phyloP scores from a whole-genome alignment of 1,284 basidiomycete genomes.

The Marasmius tenuissimus region DNA sequence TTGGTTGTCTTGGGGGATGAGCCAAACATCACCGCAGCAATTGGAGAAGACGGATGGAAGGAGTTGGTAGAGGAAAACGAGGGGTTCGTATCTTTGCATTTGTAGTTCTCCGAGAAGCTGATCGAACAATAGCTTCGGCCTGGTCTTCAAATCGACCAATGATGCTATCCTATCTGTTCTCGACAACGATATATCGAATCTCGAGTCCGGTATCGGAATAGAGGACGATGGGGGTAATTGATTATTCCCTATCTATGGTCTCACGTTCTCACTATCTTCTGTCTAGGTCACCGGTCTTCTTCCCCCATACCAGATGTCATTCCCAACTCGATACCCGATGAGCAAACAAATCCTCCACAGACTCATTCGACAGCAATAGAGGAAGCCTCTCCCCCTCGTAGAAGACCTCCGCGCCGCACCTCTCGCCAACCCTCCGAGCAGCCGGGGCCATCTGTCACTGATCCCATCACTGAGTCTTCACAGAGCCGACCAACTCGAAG shows the following conservation, averaged over 20 bases:
- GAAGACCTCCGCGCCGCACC: not conserved
- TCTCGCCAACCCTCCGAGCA: not conserved
- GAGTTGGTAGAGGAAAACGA: constrained; percentile 49
- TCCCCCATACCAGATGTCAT: constrained; percentile 40
- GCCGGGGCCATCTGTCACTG: no score
- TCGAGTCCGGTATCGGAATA: constrained; percentile 18
- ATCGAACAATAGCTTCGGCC: constrained; percentile 31
- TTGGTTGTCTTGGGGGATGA: constrained; percentile 55
- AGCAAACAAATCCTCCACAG: constrained; percentile 32
- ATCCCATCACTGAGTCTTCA: not conserved
- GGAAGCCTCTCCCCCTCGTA: not conserved
- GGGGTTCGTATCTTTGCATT: constrained; percentile 36
- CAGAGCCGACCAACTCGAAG: not conserved
- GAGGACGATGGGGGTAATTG: constrained; percentile 3
- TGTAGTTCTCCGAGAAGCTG: not conserved
- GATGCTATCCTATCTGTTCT: constrained; percentile 44
- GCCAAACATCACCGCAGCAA: constrained; percentile 42
- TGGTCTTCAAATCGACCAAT: constrained; percentile 35
- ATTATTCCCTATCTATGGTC: not conserved
- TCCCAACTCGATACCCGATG: constrained; percentile 43
- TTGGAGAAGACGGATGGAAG: constrained; percentile 53
- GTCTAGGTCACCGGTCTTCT: not conserved
- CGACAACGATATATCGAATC: constrained; percentile 32
- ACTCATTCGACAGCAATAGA: not conserved
- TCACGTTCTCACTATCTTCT: not conserved